These are phyloP conservation scores for Penicillium oxalicum DNA, from an alignment of 2,329 filamentous ascomycete genomes.

Conservation along the genomic window DNA sequence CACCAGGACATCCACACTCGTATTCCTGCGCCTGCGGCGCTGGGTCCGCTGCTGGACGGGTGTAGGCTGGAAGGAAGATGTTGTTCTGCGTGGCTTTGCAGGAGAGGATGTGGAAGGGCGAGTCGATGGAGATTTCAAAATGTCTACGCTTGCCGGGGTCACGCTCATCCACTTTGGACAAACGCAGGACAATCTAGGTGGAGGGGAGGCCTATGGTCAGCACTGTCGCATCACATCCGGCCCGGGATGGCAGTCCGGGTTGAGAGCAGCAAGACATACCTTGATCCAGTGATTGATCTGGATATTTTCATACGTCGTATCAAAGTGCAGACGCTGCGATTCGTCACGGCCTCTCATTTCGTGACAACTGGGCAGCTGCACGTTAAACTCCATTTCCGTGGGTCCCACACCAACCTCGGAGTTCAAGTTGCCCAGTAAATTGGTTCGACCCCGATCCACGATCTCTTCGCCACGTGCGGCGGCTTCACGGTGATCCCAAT, in stretches of 20 bases:
- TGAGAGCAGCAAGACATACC: conserved; percentile 45
- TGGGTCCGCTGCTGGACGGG: conserved; percentile 48
- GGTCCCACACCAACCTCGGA: conserved; percentile 73
- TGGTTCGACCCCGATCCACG: conserved; percentile 52
- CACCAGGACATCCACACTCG: conserved; percentile 63
- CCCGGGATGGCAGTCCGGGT: no score
- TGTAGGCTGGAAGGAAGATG: conserved; percentile 77
- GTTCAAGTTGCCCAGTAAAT: conserved; percentile 74
- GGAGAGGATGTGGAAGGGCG: conserved; percentile 85
- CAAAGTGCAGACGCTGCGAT: conserved; percentile 66
- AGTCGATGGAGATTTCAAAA: conserved; percentile 95
- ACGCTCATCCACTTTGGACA: conserved; percentile 74
- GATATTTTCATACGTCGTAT: conserved; percentile 89
- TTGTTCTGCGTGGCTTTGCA: conserved; percentile 91
- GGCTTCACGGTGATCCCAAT: conserved; percentile 54
- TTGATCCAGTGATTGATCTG: conserved; percentile 97
- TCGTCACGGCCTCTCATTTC: conserved; percentile 70
- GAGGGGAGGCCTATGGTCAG: neutral
- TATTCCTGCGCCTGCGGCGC: conserved; percentile 51
- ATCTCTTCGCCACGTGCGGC: conserved; percentile 53
- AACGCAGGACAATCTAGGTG: conserved; percentile 76
- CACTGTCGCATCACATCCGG: conserved; percentile 10
- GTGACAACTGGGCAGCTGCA: conserved; percentile 83
- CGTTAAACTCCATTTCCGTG: conserved; percentile 90
- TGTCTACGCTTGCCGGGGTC: conserved; percentile 76